Evolutionary conservation across 2,329 filamentous ascomycete species (phyloP), one percentile per base, ranked within the genome.

Genomic region (Helotiales sp.): DNA sequence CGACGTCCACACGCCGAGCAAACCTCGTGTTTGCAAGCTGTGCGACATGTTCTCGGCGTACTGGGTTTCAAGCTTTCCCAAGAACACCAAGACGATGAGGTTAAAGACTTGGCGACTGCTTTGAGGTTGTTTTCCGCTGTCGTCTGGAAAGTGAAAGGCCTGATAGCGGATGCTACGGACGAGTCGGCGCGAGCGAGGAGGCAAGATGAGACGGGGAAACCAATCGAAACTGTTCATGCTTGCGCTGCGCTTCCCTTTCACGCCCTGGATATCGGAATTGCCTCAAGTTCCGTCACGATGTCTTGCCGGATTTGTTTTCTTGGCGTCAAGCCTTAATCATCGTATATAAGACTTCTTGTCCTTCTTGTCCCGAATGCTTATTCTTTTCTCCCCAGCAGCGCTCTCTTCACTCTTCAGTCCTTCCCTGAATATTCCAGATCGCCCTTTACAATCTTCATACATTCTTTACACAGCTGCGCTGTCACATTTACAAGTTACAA

Each of bases 381-480:
- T 51, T 34, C 36, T 58, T 58, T 52, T 60, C 51, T 63, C 63
- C 63, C 49, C 57, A 61, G 59, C 58, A 51, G 60, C 55, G 59
- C 64, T 65, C 61, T 60, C 27, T 58, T 57, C 60, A 54, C 30
- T 46, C 15, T 60, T 54, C 59, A 59, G 52, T 64, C 52, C 31
- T 51, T 60, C 48, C 44, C 51, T 58, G 49, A 33, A 52, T n/a
- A n/a, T n/a, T n/a, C n/a, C n/a, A n/a, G n/a, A n/a, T 47, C 34
- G n/a, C 9, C 49, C 33, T 24, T 42, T 60, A 49, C 52, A 54
- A 30, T 58, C 50, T 40, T 52, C 57, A 55, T 48, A 61, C 55
- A 53, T 62, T 62, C 58, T 56, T 56, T 61, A 17, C 25, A 59
- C 63, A 69, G 69, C 67, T 69, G 67, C 61, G 67, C 69, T 70